These are phyloP conservation scores for Salix viminalis DNA, from an alignment of 345 rosid species.

Conservation along the genomic window DNA sequence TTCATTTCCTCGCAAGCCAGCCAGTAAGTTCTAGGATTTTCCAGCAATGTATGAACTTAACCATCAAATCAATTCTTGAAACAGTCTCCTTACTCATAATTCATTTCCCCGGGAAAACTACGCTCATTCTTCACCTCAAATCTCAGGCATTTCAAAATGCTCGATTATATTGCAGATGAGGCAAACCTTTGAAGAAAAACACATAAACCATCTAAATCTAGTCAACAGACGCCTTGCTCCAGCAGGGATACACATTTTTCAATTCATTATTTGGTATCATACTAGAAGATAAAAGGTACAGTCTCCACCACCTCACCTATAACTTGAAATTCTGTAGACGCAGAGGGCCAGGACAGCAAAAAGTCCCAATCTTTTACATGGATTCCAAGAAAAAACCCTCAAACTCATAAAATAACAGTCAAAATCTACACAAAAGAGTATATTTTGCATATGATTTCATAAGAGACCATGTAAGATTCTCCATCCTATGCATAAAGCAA, in stretches of 20 bases:
- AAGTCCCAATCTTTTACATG: background rate
- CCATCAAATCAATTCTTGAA: background rate
- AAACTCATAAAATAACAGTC: constrained; percentile 1
- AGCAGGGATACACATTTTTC: background rate
- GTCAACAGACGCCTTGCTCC: background rate
- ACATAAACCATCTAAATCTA: constrained; percentile 15
- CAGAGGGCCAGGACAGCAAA: background rate
- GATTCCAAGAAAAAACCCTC: background rate
- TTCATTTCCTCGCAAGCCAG: background rate
- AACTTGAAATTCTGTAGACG: background rate
- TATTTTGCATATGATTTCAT: constrained; percentile 14
- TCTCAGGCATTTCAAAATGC: background rate
- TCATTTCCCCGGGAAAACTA: constrained; percentile 1
- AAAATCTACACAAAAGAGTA: constrained; percentile 6
- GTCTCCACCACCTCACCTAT: background rate
- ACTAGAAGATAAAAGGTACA: background rate
- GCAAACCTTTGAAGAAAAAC: background rate
- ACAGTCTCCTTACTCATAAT: background rate
- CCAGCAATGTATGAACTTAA: background rate
- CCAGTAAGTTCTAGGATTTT: constrained; percentile 2
- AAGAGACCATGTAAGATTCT: constrained; percentile 9
- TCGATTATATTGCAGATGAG: background rate
- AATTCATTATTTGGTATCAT: background rate
- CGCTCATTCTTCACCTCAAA: background rate
- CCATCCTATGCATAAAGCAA: background rate